Conservation (phyloP, 2,329 filamentous ascomycete genomes). For the Exophiala dermatitidis region DNA sequence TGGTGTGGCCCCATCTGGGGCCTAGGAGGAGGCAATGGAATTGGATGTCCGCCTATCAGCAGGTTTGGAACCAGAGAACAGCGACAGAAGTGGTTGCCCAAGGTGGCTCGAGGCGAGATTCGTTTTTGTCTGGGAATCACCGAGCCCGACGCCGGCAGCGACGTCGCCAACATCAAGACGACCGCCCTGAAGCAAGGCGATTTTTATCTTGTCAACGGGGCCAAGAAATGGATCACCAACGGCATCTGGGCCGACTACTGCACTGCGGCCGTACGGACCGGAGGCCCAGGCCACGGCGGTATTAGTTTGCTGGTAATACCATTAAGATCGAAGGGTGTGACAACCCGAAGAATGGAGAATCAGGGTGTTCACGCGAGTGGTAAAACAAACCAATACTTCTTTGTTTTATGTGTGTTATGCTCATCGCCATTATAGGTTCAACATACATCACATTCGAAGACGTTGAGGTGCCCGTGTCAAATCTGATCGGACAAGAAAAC, state of each 20-base stretch:
- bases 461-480: constrained; percentile 63
- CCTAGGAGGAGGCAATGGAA: constrained; percentile 58
- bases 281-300: constrained; percentile 59
- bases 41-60: constrained; percentile 62
- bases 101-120: constrained; percentile 59
- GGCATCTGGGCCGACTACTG: constrained; percentile 63
- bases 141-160: constrained; percentile 65
- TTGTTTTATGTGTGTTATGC: not conserved
- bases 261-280: constrained; percentile 66
- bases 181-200: constrained; percentile 60
- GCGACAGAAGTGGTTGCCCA: constrained; percentile 60
- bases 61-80: constrained; percentile 58
- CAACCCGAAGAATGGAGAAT: constrained; percentile 60
- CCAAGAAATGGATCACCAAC: constrained; percentile 76
- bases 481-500: constrained; percentile 63
- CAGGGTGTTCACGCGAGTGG: constrained; percentile 61
- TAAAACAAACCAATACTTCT: constrained; percentile 19
- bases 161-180: constrained; percentile 66
- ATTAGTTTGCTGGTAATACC: constrained; percentile 64
- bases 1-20: constrained; percentile 52
- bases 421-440: constrained; percentile 48
- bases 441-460: constrained; percentile 71
- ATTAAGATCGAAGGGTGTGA: constrained; percentile 60
- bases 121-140: constrained; percentile 71
- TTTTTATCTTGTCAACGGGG: constrained; percentile 63